Percentiles rank a stretch among this genome's conserved stretches.
Conservation (phyloP, 2,329 filamentous ascomycete species). For the Exophiala calicioides region DNA sequence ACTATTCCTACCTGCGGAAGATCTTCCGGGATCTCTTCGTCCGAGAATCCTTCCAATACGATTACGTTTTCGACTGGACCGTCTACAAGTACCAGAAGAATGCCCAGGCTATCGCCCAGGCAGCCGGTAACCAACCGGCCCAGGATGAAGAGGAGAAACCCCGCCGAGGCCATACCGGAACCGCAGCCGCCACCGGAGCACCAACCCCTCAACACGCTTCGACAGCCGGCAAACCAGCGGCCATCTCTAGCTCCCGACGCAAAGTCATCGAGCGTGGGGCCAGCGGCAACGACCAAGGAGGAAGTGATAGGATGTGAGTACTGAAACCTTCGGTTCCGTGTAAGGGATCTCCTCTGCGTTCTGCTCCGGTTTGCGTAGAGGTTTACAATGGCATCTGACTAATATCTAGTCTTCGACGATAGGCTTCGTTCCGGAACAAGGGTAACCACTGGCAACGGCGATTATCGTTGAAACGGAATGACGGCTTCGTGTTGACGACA, state of each 20-base stretch:
- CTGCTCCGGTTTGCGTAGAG: constrained; percentile 78
- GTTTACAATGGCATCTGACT: constrained; percentile 74
- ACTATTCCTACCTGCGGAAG: constrained; percentile 99
- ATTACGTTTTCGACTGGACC: constrained; percentile 99
- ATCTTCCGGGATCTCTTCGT: constrained; percentile 99
- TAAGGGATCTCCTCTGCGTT: constrained; percentile 89
- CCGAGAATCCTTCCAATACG: constrained; percentile 98
- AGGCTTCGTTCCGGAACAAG: constrained; percentile 83
- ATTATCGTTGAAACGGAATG: constrained; percentile 56
- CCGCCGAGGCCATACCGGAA: constrained; percentile 59
- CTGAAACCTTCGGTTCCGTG: constrained; percentile 72
- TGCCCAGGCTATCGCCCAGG: constrained; percentile 87
- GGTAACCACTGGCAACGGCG: constrained; percentile 55
- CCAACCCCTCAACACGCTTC: constrained; percentile 54
- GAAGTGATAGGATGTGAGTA: constrained; percentile 96
- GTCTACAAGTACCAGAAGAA: constrained; percentile 99
- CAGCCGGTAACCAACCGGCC: constrained; percentile 65
- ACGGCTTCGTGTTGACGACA: constrained; percentile 40
- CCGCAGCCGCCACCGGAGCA: constrained; percentile 64
- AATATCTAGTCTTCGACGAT: constrained; percentile 81
- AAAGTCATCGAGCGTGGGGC: constrained; percentile 75
- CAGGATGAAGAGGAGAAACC: constrained; percentile 76
- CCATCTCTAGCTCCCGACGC: constrained; percentile 74
- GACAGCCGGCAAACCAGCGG: constrained; percentile 68
- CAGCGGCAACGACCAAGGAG: constrained; percentile 62